Evolutionary conservation across 192 early-diverging fungal species (phyloP).

Genomic region (Podila epicladia): DNA sequence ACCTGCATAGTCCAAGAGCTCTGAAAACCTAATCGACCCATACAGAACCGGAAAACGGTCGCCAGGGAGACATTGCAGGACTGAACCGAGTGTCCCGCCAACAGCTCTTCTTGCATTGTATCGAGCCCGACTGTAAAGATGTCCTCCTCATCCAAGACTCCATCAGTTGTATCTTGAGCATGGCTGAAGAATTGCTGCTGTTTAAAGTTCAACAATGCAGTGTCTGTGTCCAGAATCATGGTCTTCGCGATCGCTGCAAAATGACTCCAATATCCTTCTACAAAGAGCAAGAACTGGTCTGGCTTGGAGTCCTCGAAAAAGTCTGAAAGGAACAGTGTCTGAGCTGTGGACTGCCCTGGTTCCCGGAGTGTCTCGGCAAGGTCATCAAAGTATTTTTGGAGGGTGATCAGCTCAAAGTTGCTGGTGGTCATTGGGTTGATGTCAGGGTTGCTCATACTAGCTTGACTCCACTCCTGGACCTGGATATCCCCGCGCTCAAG

Average conservation of each 20-base stretch:
- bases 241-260: constrained; percentile 57
- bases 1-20: constrained; percentile 33
- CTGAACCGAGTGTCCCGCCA: constrained; percentile 19
- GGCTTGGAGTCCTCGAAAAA: constrained; percentile 46
- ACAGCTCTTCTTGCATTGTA: constrained; percentile 13
- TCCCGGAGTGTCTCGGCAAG: constrained; percentile 6
- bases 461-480: constrained; percentile 24
- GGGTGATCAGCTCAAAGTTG: constrained; percentile 34
- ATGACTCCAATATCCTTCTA: constrained; percentile 59
- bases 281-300: constrained; percentile 49
- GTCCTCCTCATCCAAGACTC: constrained; percentile 7
- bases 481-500: constrained; percentile 27
- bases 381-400: constrained; percentile 28
- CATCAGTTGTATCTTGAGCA: neutral
- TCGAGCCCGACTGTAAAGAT: constrained; percentile 18
- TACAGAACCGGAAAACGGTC: constrained; percentile 20
- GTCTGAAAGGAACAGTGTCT: constrained; percentile 47
- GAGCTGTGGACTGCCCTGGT: neutral
- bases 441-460: neutral
- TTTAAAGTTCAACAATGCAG: neutral
- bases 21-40: constrained; percentile 50
- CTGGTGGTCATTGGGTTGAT: constrained; percentile 13
- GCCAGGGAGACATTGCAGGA: constrained; percentile 17
- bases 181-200: constrained; percentile 9
- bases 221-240: constrained; percentile 23